Percentiles rank a stretch among this genome's conserved stretches.
Evolutionary conservation across 495 filamentous ascomycete species (phyloP).

Genomic region (Aspergillus affinis): DNA sequence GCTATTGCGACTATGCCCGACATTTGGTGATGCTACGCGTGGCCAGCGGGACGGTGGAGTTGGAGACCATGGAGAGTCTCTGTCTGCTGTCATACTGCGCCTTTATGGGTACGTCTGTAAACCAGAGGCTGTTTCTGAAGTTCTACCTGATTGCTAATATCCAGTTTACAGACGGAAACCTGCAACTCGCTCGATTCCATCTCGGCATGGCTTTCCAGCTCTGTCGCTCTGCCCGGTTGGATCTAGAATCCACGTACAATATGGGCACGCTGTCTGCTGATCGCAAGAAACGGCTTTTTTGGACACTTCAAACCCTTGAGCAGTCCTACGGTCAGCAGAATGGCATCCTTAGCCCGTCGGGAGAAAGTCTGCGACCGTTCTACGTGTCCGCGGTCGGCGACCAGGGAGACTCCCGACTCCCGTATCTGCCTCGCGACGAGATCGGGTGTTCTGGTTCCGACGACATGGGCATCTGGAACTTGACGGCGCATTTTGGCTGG

Average conservation of each 20-base stretch:
- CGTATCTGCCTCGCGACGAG: conserved; percentile 37
- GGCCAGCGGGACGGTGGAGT: conserved; percentile 45
- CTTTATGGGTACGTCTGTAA: conserved; percentile 34
- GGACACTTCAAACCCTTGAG: conserved; percentile 44
- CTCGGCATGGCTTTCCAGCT: conserved; percentile 45
- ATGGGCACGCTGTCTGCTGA: conserved; percentile 31
- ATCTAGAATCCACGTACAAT: conserved; percentile 35
- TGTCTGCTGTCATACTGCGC: conserved; percentile 45
- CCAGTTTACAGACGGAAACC: conserved; percentile 33
- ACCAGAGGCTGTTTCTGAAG: conserved; percentile 2
- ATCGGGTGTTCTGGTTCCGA: conserved; percentile 29
- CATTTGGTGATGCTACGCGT: conserved; percentile 48
- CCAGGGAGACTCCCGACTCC: conserved; percentile 23
- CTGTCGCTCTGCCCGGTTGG: conserved; percentile 44
- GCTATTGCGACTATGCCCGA: conserved; percentile 42
- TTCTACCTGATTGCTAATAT: neutral
- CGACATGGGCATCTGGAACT: conserved; percentile 45
- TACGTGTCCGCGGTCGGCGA: conserved; percentile 27
- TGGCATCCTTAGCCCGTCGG: conserved; percentile 36
- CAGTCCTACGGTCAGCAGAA: conserved; percentile 44
- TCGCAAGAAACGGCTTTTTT: conserved; percentile 45
- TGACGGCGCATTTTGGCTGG: conserved; percentile 44
- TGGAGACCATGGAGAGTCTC: conserved; percentile 46
- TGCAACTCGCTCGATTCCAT: conserved; percentile 42
- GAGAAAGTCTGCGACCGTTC: conserved; percentile 33